Evolutionary conservation across 805 yeast genomes (phyloP), one percentile per base, ranked within the genome.

Genomic region (Sungouiella blattae): DNA sequence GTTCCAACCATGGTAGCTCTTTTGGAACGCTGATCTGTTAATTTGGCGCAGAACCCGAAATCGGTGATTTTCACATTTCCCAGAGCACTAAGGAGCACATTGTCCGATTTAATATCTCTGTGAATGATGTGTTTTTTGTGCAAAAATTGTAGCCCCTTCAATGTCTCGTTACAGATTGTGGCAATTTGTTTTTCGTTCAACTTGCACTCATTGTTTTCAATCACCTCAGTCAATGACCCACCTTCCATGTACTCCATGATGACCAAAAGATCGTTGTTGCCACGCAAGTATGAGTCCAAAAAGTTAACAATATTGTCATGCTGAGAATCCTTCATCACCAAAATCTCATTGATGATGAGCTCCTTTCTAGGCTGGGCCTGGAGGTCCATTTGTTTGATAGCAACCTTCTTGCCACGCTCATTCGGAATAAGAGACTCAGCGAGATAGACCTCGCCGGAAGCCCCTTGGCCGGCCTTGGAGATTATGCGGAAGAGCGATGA

Each of bases 231-330:
- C 48, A 93, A 68, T 4, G 96, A 85, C 1, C 99, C 99, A 36
- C 98, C 98, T 64, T 94, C 97, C 99, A 93, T 93, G 58, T 80
- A 94, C 61, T 93, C 99, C 99, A 93, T 93, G 21, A 94, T 85
- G n/a, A 93, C 98, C 96, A 98, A 91, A 41, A 93, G 69, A 53
- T 93, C 97, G 40, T 77, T 73, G 32, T 73, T 69, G 4, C 87
- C 87, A 36, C 88, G 73, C 43, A 91, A 64, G 53, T 87, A 94
- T 1, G 96, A 87, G 55, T 91, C 98, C 41, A 93, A 64, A 61
- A 87, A 93, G 58, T 91, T 93, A 39, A 93, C 98, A 61, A 93
- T 93, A 57, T 93, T 93, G 42, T 84, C 82, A 63, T 93, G 98
- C 44, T 85, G 89, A 11, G 94, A 82, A 53, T 88, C 97, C 58